Evolutionary conservation across 345 rosid species (phyloP), one percentile per base, ranked within the genome.

Genomic region (Populus ilicifolia): DNA sequence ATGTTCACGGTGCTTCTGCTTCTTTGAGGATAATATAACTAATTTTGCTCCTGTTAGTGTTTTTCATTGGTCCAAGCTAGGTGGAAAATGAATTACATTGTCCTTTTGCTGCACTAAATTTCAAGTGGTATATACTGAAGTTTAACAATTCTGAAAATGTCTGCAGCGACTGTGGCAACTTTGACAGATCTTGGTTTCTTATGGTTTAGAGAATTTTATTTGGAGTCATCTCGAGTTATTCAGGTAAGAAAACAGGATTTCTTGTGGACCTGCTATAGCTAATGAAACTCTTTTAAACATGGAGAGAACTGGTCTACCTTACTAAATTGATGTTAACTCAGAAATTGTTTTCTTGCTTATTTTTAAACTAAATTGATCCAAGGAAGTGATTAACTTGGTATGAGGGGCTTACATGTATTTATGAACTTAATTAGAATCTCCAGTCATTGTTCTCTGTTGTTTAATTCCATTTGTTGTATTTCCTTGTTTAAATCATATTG

Each of bases 161-260:
- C 79, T 90, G 91, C 97, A 96, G 99, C 85, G 25, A 92, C 97
- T 38, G 78, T 96, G 79, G 88, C 86, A 66, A 89, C 91, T 76
- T 83, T 96, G 85, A 93, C 95, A 46, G 98, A 96, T 88, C 95
- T 93, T 70, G 99, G 99, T 75, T 96, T 96, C 90, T 84, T 96
- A 72, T 96, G 98, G 99, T 96, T 92, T 86, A 88, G 99, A 87
- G 99, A 96, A 85, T 96, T 96, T 86, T 96, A 96, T 85, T 79
- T 96, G 91, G 98, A 96, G 88, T 96, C 99, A 79, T 96, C 99
- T 79, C 99, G 95, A 78, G 99, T 93, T 77, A 96, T 96, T 83
- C 99, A 96, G 97, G 99, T 96, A 85, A 79, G 56, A 52, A 56
- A 82, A 17, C 23, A 50, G 18, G 39, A 43, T 79, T 41, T 13